Conservation (phyloP, 2,329 filamentous ascomycete genomes). For the Ophiosphaerella herpotricha region DNA sequence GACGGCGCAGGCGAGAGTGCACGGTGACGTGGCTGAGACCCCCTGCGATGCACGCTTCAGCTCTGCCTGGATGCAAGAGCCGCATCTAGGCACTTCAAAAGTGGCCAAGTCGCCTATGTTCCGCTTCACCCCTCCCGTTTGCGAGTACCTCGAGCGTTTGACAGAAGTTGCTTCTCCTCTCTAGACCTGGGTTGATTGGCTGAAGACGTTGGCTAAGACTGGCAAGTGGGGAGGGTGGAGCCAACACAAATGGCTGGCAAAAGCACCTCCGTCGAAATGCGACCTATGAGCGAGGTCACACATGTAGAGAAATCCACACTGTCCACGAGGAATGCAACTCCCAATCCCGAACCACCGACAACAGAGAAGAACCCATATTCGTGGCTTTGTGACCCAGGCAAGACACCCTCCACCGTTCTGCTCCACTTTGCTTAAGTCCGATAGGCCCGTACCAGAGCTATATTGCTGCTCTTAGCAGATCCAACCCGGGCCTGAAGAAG, state of each 20-base stretch:
- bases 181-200: background rate
- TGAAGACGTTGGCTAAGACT: background rate
- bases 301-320: conserved; percentile 1
- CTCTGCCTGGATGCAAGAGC: too few relatives aligned
- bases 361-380: conserved; percentile 17
- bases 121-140: too few relatives aligned
- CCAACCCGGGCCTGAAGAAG: conserved; percentile 36
- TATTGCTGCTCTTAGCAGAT: conserved; percentile 32
- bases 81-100: too few relatives aligned
- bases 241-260: conserved; percentile 5
- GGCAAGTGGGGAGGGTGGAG: background rate
- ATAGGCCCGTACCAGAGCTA: conserved; percentile 36
- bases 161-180: too few relatives aligned
- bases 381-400: conserved; percentile 38
- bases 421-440: conserved; percentile 6
- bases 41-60: too few relatives aligned
- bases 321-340: conserved; percentile 3
- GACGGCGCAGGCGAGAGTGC: background rate
- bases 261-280: conserved; percentile 4
- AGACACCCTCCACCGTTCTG: background rate
- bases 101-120: too few relatives aligned
- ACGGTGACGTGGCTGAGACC: too few relatives aligned
- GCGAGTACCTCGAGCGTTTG: too few relatives aligned
- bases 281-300: conserved; percentile 1
- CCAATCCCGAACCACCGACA: conserved; percentile 3